Evolutionary conservation across 129 eudicot genomes (phyloP).

Genomic region (Glebionis coronaria): DNA sequence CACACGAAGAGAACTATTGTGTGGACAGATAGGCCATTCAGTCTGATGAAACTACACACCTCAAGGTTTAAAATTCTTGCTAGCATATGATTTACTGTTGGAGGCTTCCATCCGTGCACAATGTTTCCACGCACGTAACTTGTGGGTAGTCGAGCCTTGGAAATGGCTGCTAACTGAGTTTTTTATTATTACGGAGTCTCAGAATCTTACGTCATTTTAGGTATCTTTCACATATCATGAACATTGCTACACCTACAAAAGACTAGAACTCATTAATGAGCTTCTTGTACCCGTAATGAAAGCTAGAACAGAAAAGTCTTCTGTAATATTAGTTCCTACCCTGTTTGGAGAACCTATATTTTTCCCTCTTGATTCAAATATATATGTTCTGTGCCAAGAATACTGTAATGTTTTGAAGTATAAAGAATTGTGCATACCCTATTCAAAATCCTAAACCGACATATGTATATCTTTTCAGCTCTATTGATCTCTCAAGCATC

Average conservation of each 20-base stretch:
- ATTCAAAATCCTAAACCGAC: too few species aligned
- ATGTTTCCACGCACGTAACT: slow-evolving; percentile 66
- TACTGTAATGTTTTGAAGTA: too few species aligned
- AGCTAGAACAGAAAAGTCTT: slow-evolving; percentile 73
- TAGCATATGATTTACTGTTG: slow-evolving; percentile 78
- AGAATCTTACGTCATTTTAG: slow-evolving; percentile 55
- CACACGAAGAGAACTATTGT: too few species aligned
- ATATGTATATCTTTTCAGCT: too few species aligned
- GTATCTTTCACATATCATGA: slow-evolving; percentile 84
- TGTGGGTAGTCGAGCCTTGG: slow-evolving; percentile 70
- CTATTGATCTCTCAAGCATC: too few species aligned
- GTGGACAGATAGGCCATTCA: too few species aligned
- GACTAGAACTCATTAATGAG: slow-evolving; percentile 73
- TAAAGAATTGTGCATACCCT: too few species aligned
- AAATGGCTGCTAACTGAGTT: slow-evolving; percentile 80
- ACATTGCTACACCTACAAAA: slow-evolving; percentile 85
- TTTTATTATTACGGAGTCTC: slow-evolving; percentile 88
- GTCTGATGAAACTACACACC: slow-evolving; percentile 55
- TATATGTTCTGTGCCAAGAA: too few species aligned
- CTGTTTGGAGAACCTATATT: not conserved
- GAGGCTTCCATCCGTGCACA: slow-evolving; percentile 94
- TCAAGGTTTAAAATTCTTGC: slow-evolving; percentile 47
- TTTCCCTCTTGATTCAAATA: not conserved
- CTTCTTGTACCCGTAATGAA: slow-evolving; percentile 72
- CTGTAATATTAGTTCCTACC: too few species aligned